A percentile compares a stretch with the other conserved stretches of the same genome.
These are phyloP conservation scores for Beauveria bassiana DNA, from an alignment of 2,329 filamentous ascomycete genomes.

Conservation along the genomic window DNA sequence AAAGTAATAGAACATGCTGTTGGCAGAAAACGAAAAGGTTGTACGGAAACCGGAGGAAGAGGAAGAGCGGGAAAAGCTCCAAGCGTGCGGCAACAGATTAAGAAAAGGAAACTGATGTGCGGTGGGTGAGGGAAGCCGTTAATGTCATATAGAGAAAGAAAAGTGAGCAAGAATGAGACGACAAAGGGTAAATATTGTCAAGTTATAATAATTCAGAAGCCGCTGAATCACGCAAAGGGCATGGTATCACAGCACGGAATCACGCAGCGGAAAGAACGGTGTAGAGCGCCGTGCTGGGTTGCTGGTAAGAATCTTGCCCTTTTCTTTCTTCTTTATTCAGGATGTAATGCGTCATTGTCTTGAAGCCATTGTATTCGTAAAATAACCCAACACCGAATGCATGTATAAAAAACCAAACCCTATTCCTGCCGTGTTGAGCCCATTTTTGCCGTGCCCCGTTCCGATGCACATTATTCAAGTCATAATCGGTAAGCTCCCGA, in stretches of 20 bases:
- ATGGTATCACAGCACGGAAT: not conserved
- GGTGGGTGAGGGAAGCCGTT: too few relatives aligned
- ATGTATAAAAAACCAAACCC: not conserved
- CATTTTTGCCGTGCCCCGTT: not conserved
- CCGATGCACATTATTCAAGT: not conserved
- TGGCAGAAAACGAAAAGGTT: not conserved
- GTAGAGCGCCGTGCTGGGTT: not conserved
- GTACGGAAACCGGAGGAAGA: too few relatives aligned
- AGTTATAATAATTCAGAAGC: not conserved
- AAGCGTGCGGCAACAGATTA: too few relatives aligned
- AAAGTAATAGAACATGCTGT: slow-evolving; percentile 20
- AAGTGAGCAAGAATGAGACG: not conserved
- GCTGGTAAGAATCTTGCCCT: not conserved
- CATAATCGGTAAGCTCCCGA: not conserved
- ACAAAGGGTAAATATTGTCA: not conserved
- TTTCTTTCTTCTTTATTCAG: not conserved
- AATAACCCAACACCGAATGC: slow-evolving; percentile 6
- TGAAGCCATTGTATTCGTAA: not conserved
- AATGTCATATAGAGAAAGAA: not conserved
- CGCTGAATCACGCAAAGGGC: not conserved
- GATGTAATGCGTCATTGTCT: not conserved
- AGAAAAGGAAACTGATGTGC: too few relatives aligned
- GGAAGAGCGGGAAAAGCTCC: too few relatives aligned
- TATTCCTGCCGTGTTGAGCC: not conserved
- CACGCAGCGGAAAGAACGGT: not conserved